These are phyloP conservation scores for Leishmania turanica DNA, from an alignment of 208 protist genomes.

Conservation along the genomic window DNA sequence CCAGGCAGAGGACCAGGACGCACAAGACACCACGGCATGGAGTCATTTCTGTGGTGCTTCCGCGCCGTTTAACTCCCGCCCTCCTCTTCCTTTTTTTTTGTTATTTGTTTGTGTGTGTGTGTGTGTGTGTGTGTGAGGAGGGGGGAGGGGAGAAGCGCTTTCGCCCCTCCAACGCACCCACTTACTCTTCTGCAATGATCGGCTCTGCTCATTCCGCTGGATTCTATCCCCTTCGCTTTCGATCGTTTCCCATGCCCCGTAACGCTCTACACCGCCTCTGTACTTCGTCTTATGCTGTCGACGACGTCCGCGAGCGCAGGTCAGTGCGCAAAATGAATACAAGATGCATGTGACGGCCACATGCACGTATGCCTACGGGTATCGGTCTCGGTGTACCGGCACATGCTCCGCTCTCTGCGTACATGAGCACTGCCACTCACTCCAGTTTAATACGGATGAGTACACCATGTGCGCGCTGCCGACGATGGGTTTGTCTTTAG, in stretches of 20 bases:
- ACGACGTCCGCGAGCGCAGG: not conserved
- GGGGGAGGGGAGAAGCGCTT: too few species aligned
- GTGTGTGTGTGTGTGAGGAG: too few species aligned
- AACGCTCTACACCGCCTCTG: not conserved
- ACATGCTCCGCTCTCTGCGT: too few species aligned
- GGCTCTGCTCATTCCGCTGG: not conserved
- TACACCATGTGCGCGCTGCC: not conserved
- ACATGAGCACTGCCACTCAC: not conserved
- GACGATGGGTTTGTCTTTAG: not conserved
- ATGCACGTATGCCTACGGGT: not conserved
- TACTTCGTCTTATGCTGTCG: not conserved
- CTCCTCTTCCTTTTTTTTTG: too few species aligned
- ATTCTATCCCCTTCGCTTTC: not conserved
- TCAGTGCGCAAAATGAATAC: not conserved
- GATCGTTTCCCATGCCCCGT: not conserved
- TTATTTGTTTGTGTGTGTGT: too few species aligned
- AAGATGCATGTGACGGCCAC: not conserved
- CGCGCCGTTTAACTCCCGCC: too few species aligned
- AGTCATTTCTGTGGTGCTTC: too few species aligned
- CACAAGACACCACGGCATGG: too few species aligned
- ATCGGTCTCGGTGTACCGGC: not conserved
- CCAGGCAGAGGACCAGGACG: too few species aligned
- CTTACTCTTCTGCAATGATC: not conserved
- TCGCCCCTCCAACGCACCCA: too few species aligned
- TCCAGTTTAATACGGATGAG: not conserved